Base-by-base conservation (phyloP, 2,329 filamentous ascomycete genomes). In the Pyrenophora graminea region DNA sequence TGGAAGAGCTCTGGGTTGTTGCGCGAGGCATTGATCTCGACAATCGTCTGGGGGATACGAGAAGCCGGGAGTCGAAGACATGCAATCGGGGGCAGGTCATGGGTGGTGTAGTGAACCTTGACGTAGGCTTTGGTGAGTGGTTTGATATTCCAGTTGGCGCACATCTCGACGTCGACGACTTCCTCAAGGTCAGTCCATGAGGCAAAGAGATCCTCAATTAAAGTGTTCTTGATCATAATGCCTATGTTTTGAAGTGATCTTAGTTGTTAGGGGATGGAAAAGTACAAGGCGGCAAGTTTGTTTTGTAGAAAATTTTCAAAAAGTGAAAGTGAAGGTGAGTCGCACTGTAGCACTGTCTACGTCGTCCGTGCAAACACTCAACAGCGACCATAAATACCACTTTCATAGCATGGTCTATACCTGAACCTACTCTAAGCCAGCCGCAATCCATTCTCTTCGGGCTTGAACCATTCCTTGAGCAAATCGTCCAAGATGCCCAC, bases 391-490 rank as follows among this genome's bases (percentile, higher is more conserved):
- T 6, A 2, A 25, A 3, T 9, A 25, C 23, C 23, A 25, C 23
- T 2, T 2, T 25, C 23, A 25, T 13, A 30, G 27, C 9, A 21
- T 21, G 19, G 27, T 30, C 27, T 13, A 30, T 9, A 30, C 9
- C 1, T 4, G 2, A 30, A 30, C 6, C 9, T 19, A n/a, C 19
- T 15, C 36, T 49, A 53, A 34, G 72, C 72, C 42, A 73, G 54
- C 45, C 54, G 62, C 55, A 74, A 38, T 13, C 72, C 70, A 45
- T 73, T 66, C 53, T 64, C 57, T 32, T 71, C 72, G 1, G 70
- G 71, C 57, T 68, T 71, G 50, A 82, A 82, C 80, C 80, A 82
- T 56, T 81, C 79, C 32, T 49, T 64, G 54, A 80, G 55, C 49
- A 82, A 57, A 67, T 77, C 75, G 13, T 68, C 57, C 42, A 77